Base-by-base conservation (phyloP, 1,284 basidiomycete genomes). In the Tilletiaria anomala region DNA sequence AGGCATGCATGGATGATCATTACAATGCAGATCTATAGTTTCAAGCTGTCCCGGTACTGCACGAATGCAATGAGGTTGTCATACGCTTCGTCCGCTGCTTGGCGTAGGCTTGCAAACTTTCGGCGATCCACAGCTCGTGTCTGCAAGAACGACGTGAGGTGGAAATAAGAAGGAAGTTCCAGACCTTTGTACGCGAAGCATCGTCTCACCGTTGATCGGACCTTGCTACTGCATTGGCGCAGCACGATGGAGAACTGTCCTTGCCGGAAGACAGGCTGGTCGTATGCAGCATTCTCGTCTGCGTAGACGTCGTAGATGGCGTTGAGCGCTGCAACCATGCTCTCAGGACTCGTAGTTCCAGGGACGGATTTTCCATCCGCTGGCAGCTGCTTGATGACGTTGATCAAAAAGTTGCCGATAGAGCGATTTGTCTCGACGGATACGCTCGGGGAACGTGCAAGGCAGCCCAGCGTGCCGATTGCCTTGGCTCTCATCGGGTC, bases 251-350 rank as follows among this genome's bases (percentile, higher is more conserved):
- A 65, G 71, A 67, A 81, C 43, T 59, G 75, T 65, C 52, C 74
- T 35, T 76, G 64, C 14, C 78, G 73, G 70, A 94, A 96, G 10
- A 71, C 72, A 52, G 80, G 82, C 44, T 75, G 56, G 68, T 97
- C 89, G 66, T 83, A 93, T 0, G 79, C 73, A 37, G 78, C 69
- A 6, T 70, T 75, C 68, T 97, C 93, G 69, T 97, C 91, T 2
- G 88, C 85, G 68, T 84, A 97, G 38, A 91, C 82, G 67, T 96
- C 91, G 51, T 96, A 85, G 37, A 96, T 68, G 19, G 82, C 83
- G 26, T 91, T 88, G 22, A 80, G 71, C 1, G 78, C 77, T 55
- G 91, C 85, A 15, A 94, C 73, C 43, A 83, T 72, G 0, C 80
- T 73, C 60, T 94, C 88, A 2, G 78, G 73, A 35, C 73, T 74